Evolutionary conservation across 1,284 basidiomycete genomes (phyloP), one percentile per base, ranked within the genome.

Genomic region (Agroathelia rolfsii): DNA sequence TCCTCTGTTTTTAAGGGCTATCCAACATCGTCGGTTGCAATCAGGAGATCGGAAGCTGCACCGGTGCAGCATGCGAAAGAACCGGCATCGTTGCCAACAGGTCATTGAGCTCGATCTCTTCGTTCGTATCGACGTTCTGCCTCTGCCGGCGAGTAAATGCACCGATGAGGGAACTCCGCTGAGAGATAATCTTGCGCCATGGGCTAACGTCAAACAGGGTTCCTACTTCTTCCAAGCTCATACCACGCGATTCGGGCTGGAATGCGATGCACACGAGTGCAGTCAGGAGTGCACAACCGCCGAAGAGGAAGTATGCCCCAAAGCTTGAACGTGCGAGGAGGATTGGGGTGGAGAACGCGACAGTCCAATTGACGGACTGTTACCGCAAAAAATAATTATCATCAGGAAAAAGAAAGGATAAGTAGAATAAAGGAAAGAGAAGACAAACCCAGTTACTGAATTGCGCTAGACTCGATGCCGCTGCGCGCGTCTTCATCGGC

Each of bases 291-390:
- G 56, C 44, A 32, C 56, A 61, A 15, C 44, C 45, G 23, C 62
- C 59, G 32, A 68, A 72, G 35, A 68, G 47, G 45, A 70, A 70
- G 45, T 71, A 72, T 1, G 66, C 62, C 3, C 62, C 65, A 1
- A 52, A 66, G 4, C 55, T 53, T 4, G 59, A 64, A 21, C 50
- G 44, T 2, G 56, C 51, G 24, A 72, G 58, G 51, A 69, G 70
- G 10, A 64, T 48, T 6, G 66, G 65, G 2, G 65, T 64, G 6
- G 64, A 55, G 42, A 64, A 54, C 5, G 66, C 64, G 28, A 69
- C 59, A 22, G 52, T 38, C 40, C 61, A 66, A 46, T 69, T 69
- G 12, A 65, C 51, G n/a, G 54, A 47, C 55, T 56, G 26, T 2
- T 10, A 19, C 10, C 15, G 23, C 9, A 36, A 18, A 18, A 10